A percentile compares a stretch with the other conserved stretches of the same genome.
Conservation (phyloP, 108 stramenopile species). For the Heterococcus sp. region DNA sequence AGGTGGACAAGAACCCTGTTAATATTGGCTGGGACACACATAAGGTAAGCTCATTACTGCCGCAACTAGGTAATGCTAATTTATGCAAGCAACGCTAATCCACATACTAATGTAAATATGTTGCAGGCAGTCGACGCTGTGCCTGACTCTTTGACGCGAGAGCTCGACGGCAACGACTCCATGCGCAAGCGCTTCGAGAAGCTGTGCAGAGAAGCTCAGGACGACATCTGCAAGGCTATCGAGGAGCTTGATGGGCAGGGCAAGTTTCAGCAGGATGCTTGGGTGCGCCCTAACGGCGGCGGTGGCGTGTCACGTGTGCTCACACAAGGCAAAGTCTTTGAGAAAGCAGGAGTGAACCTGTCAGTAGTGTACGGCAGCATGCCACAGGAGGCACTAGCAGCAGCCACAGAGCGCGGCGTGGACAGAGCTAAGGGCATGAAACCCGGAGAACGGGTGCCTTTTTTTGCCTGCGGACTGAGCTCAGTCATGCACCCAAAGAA, state of each 20-base stretch:
- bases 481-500: conserved; percentile 97
- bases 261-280: conserved; percentile 81
- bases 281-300: conserved; percentile 88
- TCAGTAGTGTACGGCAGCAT: conserved; percentile 91
- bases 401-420: conserved; percentile 90
- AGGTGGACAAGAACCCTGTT: conserved; percentile 6
- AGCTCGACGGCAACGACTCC: conserved; percentile 83
- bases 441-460: conserved; percentile 80
- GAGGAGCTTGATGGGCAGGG: conserved; percentile 80
- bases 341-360: conserved; percentile 97
- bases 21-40: conserved; percentile 89
- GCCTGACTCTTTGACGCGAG: conserved; percentile 73
- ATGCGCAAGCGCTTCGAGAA: conserved; percentile 88
- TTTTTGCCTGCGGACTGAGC: conserved; percentile 91
- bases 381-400: conserved; percentile 85
- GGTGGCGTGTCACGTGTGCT: conserved; percentile 94
- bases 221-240: conserved; percentile 81
- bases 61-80: neutral
- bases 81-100: conserved; percentile 6
- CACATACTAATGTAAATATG: conserved; percentile 6
- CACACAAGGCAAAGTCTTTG: conserved; percentile 86
- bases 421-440: conserved; percentile 85
- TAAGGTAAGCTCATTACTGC: conserved; percentile 9
- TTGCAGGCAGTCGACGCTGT: conserved; percentile 43
- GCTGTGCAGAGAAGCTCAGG: conserved; percentile 84